Base-by-base conservation (phyloP, 768 basidiomycete species). In the Dioszegia hungarica region DNA sequence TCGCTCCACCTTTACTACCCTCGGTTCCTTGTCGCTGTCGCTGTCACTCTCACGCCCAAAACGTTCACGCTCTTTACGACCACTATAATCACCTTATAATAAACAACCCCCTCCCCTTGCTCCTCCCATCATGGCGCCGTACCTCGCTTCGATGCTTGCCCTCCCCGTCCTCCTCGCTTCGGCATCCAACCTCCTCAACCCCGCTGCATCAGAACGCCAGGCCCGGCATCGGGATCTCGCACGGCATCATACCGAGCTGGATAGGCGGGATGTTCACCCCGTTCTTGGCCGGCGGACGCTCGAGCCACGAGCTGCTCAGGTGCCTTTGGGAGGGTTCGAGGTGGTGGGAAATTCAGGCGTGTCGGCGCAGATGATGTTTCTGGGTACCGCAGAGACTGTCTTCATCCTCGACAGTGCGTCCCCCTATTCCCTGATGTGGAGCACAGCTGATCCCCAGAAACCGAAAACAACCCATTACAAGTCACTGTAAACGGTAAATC, bases 331-430 rank as follows among this genome's bases (percentile, higher is more conserved):
- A 20, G 67, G 66, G 10, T 75, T 69, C 47, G 50, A 68, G 54
- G 56, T 62, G 24, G 70, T 75, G 36, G 74, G 74, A 3, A 59
- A 75, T 52, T 72, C 70, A 22, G 74, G 70, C 45, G 73, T 75
- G 1, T 71, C 68, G 9, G 74, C 70, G 17, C 74, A 75, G 51
- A 75, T 75, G 74, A 72, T 74, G 67, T 74, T 72, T 51, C 48
- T 73, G 10, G 70, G 70, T 47, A 70, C 70, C 5, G 59, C 61
- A 31, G 59, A 89, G 63, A 89, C 84, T 67, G 87, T 93, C 31
- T 93, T 90, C 77, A 81, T 90, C 64, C 75, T 90, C 33, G 90
- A 92, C 79, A 91, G 70, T 72, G 50, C 52, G 70, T 69, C 11
- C 20, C 15, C n/a, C 22, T n/a, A n/a, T 3, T 31, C 11, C 12